Evolutionary conservation across 495 filamentous ascomycete species (phyloP), one percentile per base, ranked within the genome.

Genomic region (Penicillium silybi): DNA sequence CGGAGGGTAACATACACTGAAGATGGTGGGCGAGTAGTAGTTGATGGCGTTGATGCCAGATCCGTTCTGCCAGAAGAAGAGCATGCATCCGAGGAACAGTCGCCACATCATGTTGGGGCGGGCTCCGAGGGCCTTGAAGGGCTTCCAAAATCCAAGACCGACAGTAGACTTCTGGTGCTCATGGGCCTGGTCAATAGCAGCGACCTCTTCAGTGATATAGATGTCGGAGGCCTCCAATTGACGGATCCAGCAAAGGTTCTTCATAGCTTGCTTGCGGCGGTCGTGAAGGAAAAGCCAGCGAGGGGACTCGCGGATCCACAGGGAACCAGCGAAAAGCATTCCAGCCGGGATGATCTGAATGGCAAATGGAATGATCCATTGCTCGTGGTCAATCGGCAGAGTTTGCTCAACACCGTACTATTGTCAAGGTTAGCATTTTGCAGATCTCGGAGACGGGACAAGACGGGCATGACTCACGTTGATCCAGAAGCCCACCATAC

Each of bases 401-500:
- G 67, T 69, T 11, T 59, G 48, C 39, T 67, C 57, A n/a, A 75
- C 68, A 47, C 72, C 72, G 35, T 72, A 74, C 72, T 75, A 52
- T 18, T 13, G 16, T 16, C 32, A 37, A 11, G 18, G 44, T 64
- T 57, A 62, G 56, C 38, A 32, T 44, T 46, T 15, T 44, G 46
- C 22, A 29, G 41, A 18, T 15, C 16, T 48, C 19, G 15, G 18
- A 41, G 18, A 48, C 10, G 29, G 47, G 2, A 29, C 13, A 17
- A n/a, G 5, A 26, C 18, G 34, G 32, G 22, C n/a, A 37, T 50
- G 41, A 63, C 64, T 63, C 53, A 73, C 75, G 58, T 85, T 85
- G 61, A 87, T 85, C 82, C 82, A 87, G 57, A 88, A 89, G 3
- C 86, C 86, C 23, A 86, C 77, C n/a, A 90, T 67, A 17, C 85